Evolutionary conservation across 371 early-diverging fungal genomes (phyloP).

Genomic region (Thermomucor indicae-seudaticae): DNA sequence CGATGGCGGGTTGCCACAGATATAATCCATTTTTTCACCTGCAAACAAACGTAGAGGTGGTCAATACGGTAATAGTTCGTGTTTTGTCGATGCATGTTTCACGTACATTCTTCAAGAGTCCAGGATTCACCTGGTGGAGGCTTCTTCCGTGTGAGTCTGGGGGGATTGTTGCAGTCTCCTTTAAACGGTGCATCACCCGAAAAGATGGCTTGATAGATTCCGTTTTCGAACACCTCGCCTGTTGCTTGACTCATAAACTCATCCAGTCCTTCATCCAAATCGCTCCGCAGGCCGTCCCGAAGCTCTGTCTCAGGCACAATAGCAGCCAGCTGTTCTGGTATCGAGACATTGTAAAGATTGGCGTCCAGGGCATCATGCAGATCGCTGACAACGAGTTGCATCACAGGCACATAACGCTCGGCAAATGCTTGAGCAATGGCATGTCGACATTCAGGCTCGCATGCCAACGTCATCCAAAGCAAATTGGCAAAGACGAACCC

Average conservation of each 20-base stretch:
- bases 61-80: neutral
- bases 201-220: constrained; percentile 50
- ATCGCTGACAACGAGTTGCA: constrained; percentile 21
- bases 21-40: constrained; percentile 54
- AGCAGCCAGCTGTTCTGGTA: constrained; percentile 19
- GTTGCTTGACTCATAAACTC: constrained; percentile 16
- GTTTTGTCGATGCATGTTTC: neutral
- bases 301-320: constrained; percentile 28
- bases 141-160: constrained; percentile 40
- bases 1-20: constrained; percentile 68
- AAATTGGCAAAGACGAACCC: neutral
- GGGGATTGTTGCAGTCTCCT: constrained; percentile 62
- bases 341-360: constrained; percentile 8
- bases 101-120: constrained; percentile 58
- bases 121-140: constrained; percentile 55
- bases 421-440: constrained; percentile 52
- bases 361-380: constrained; percentile 24
- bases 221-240: constrained; percentile 25
- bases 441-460: constrained; percentile 53
- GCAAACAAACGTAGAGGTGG: neutral
- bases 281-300: constrained; percentile 22
- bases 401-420: constrained; percentile 38
- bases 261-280: constrained; percentile 11
- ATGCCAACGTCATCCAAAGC: constrained; percentile 25
- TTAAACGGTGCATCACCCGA: constrained; percentile 54